Percentiles rank a stretch among this genome's conserved stretches.
Conservation (phyloP, 257 asterid genomes). For the Scutellaria minor region DNA sequence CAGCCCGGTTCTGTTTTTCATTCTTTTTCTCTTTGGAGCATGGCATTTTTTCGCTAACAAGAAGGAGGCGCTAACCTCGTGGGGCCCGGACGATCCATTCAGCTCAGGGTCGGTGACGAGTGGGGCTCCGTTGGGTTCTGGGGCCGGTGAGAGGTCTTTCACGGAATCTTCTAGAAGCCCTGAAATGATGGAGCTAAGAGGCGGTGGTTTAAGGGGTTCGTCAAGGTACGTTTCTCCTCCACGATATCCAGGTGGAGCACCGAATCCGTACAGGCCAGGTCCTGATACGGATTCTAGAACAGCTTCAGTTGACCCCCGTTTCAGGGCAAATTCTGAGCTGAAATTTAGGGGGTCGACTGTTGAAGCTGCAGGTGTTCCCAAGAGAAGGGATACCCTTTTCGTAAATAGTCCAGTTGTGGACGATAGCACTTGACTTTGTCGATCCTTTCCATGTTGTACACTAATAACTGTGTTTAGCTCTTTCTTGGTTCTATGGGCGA, state of each 20-base stretch:
- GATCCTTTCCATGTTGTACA: background rate
- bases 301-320: slow-evolving; percentile 63
- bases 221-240: slow-evolving; percentile 82
- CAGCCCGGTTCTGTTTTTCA: slow-evolving; percentile 80
- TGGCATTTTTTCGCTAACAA: slow-evolving; percentile 92
- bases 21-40: slow-evolving; percentile 82
- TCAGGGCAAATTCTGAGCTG: slow-evolving; percentile 60
- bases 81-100: slow-evolving; percentile 95
- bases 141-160: slow-evolving; percentile 54
- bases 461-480: slow-evolving; percentile 26
- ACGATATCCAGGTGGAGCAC: slow-evolving; percentile 56
- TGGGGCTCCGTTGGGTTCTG: slow-evolving; percentile 59
- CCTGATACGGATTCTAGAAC: slow-evolving; percentile 61
- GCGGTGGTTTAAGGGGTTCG: slow-evolving; percentile 59
- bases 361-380: slow-evolving; percentile 58
- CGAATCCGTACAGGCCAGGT: slow-evolving; percentile 55
- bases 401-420: slow-evolving; percentile 63
- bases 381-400: slow-evolving; percentile 66
- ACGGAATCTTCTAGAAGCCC: slow-evolving; percentile 69
- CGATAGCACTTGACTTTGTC: slow-evolving; percentile 50
- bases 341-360: slow-evolving; percentile 68
- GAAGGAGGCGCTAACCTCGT: slow-evolving; percentile 86
- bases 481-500: slow-evolving; percentile 3
- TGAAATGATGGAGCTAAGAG: slow-evolving; percentile 69
- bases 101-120: slow-evolving; percentile 47